Base-by-base conservation (phyloP, 352 stramenopile species). In the Globisporangium spinosum region DNA sequence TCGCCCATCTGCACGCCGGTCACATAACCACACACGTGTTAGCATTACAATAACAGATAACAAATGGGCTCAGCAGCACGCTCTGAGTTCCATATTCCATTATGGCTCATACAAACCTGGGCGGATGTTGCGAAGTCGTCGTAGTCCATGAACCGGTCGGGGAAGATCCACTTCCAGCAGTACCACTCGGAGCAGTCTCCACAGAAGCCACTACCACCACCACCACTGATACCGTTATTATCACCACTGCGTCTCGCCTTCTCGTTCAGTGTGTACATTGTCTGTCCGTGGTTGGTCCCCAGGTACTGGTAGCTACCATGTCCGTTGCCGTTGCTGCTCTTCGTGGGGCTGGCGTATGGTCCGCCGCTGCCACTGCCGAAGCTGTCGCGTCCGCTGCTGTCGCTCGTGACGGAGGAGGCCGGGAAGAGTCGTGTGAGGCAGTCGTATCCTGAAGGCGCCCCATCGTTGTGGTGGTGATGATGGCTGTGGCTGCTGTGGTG, bases 91-190 rank as follows among this genome's bases (percentile, higher is more conserved):
- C 7, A 54, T 12, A 22, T 35, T 35, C 32, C 32, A 8, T 23
- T 7, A 23, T 35, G 9, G 15, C 7, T 15, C 15, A 60, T 7
- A 60, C 60, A 3, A 45, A 90, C 80, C 72, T 86, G 75, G 17
- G 80, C 80, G 6, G 80, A 77, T 23, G 76, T 77, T 6, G 74
- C 80, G 76, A 90, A 90, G 67, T 90, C 82, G 51, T 88, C 82
- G 64, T 90, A 90, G 58, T 87, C 82, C 1, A 64, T 62, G 40
- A 89, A 77, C 1, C 77, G 80, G 1, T 87, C 74, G 0, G 80
- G 78, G 35, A 88, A 83, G 62, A 87, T 49, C 80, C 79, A 89
- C 23, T 86, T 85, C 82, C 80, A 89, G 75, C 82, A 90, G 15
- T 65, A 71, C 79, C 73, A 87, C 10, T 81, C 70, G 22, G 70